Evolutionary conservation across 1,284 basidiomycete species (phyloP).

Genomic region (Tetrapyrgos nigripes): DNA sequence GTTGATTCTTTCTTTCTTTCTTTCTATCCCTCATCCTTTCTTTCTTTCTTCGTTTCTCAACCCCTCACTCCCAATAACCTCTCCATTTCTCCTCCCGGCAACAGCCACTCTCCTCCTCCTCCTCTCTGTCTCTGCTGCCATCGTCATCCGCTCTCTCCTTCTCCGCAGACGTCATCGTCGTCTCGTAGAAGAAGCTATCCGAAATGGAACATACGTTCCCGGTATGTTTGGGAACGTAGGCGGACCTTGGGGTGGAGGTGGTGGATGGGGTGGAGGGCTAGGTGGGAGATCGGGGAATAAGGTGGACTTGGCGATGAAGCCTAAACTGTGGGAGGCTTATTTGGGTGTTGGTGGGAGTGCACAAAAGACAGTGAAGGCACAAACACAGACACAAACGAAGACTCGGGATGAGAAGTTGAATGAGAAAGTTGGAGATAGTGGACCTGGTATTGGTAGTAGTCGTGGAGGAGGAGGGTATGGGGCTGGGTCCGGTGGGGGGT

Average conservation of each 20-base stretch:
- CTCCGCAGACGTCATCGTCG: conserved; percentile 13
- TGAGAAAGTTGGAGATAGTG: neutral
- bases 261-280: no score
- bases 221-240: neutral
- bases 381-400: no score
- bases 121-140: conserved; percentile 14
- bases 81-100: neutral
- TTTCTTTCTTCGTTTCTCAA: no score
- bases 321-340: conserved; percentile 13
- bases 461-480: neutral
- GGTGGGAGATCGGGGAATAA: neutral
- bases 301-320: conserved; percentile 11
- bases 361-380: no score
- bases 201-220: conserved; percentile 15
- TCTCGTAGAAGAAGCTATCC: conserved; percentile 15
- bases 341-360: neutral
- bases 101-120: conserved; percentile 14
- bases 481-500: neutral
- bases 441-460: neutral
- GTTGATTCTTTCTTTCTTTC: no score
- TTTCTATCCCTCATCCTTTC: no score
- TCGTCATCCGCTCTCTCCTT: conserved; percentile 12
- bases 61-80: no score
- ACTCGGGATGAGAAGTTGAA: neutral
- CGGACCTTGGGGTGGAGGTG: neutral